phyloP scores from a whole-genome alignment of 257 asterid genomes.

The Echites panduratus region DNA sequence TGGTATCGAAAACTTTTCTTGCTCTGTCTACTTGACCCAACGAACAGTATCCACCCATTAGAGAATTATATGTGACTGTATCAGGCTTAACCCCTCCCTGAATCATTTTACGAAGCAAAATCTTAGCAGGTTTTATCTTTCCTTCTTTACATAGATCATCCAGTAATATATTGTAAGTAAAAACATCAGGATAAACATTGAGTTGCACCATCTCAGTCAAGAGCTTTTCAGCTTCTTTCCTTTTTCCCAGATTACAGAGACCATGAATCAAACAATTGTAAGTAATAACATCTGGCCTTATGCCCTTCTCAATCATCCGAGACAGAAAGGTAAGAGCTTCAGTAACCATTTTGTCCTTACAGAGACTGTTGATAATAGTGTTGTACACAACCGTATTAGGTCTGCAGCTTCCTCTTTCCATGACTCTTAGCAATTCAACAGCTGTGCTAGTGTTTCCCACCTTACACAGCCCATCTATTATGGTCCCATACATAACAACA shows the following conservation, averaged over 20 bases:
- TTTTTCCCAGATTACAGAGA: slow-evolving; percentile 18
- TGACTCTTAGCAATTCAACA: not conserved
- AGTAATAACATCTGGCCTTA: slow-evolving; percentile 18
- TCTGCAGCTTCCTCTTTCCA: not conserved
- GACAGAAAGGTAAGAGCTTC: slow-evolving; percentile 17
- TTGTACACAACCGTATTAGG: slow-evolving; percentile 12
- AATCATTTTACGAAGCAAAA: slow-evolving; percentile 12
- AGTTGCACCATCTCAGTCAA: slow-evolving; percentile 13
- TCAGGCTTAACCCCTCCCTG: slow-evolving; percentile 12
- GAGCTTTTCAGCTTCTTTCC: slow-evolving; percentile 15
- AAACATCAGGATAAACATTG: slow-evolving; percentile 5
- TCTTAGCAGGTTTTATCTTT: slow-evolving; percentile 20
- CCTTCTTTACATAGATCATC: slow-evolving; percentile 22
- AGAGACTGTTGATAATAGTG: slow-evolving; percentile 20
- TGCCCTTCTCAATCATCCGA: slow-evolving; percentile 21
- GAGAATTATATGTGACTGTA: slow-evolving; percentile 16
- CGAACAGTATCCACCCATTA: slow-evolving; percentile 28
- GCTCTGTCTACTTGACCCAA: slow-evolving; percentile 17
- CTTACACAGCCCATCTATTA: slow-evolving; percentile 30
- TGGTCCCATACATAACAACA: slow-evolving; percentile 2
- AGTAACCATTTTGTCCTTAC: slow-evolving; percentile 24
- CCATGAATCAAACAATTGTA: slow-evolving; percentile 24
- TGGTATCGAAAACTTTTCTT: slow-evolving; percentile 14
- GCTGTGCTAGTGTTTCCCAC: slow-evolving; percentile 24
- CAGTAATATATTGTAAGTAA: slow-evolving; percentile 1